These are phyloP conservation scores for Falciphora oryzae DNA, from an alignment of 2,329 filamentous ascomycete genomes.

Conservation along the genomic window DNA sequence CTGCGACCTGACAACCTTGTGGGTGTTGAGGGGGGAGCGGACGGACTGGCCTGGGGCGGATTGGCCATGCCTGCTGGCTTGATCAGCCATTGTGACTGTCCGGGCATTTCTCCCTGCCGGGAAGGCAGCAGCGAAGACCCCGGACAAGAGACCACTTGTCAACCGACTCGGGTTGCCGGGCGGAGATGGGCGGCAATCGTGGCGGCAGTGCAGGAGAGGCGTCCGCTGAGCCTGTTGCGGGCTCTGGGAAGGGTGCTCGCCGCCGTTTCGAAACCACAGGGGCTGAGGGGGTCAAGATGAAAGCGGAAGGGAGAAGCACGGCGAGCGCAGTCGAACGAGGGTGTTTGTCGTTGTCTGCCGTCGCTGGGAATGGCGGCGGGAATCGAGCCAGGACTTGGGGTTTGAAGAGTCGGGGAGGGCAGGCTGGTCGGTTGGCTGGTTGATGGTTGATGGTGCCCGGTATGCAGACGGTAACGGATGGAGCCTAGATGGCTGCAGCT, in stretches of 20 bases:
- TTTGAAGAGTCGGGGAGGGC: no score
- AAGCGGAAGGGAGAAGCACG: neutral
- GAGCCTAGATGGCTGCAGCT: neutral
- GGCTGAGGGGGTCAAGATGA: neutral
- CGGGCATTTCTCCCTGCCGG: conserved; percentile 2
- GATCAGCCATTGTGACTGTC: conserved; percentile 36
- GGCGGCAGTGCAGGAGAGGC: neutral
- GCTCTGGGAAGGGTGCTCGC: neutral
- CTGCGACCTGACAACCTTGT: conserved; percentile 45
- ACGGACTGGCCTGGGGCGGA: conserved; percentile 17
- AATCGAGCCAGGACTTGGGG: neutral
- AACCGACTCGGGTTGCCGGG: neutral
- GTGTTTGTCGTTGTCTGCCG: neutral
- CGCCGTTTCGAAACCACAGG: neutral
- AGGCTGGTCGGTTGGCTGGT: neutral
- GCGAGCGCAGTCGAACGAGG: neutral
- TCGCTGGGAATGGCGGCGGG: no score
- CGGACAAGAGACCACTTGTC: neutral
- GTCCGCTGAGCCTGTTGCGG: neutral
- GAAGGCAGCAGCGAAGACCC: neutral
- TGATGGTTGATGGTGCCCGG: no score
- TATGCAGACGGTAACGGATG: neutral
- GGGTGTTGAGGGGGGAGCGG: conserved; percentile 32
- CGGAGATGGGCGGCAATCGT: neutral
- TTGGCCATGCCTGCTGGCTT: conserved; percentile 21